Conservation (phyloP, 768 basidiomycete species). For the Floccularia luteovirens region DNA sequence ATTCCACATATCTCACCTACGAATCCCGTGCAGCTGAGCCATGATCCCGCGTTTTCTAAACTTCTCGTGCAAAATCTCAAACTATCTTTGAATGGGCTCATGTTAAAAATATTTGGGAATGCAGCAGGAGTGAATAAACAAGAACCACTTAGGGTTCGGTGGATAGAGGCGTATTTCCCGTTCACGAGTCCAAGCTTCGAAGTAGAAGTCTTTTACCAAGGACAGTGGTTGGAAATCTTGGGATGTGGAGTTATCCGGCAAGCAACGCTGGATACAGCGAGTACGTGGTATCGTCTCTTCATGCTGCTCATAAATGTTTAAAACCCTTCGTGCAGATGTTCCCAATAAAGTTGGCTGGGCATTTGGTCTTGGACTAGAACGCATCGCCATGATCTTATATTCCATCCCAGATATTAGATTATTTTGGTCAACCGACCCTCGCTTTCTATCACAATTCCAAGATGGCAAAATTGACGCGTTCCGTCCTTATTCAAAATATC, state of each 20-base stretch:
- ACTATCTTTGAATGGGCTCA: slow-evolving; percentile 78
- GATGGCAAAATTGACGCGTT: slow-evolving; percentile 74
- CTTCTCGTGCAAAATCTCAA: slow-evolving; percentile 84
- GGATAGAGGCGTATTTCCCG: slow-evolving; percentile 98
- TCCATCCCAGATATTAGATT: slow-evolving; percentile 96
- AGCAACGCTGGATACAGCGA: slow-evolving; percentile 78
- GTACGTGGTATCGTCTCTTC: slow-evolving; percentile 41
- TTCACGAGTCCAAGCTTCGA: slow-evolving; percentile 98
- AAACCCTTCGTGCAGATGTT: slow-evolving; percentile 42
- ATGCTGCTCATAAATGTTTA: slow-evolving; percentile 13
- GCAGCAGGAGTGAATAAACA: slow-evolving; percentile 37
- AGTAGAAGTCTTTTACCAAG: slow-evolving; percentile 94
- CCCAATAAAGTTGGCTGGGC: slow-evolving; percentile 92
- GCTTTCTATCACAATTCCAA: slow-evolving; percentile 84
- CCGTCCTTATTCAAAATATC: slow-evolving; percentile 89
- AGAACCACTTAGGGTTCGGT: slow-evolving; percentile 81
- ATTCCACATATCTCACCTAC: slow-evolving; percentile 60
- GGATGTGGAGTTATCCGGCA: slow-evolving; percentile 91
- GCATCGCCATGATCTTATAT: slow-evolving; percentile 97
- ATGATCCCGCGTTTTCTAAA: slow-evolving; percentile 67
- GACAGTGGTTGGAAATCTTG: slow-evolving; percentile 95
- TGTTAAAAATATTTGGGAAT: slow-evolving; percentile 75
- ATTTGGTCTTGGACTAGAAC: slow-evolving; percentile 93
- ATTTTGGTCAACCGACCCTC: slow-evolving; percentile 89
- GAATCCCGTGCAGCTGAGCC: slow-evolving; percentile 77